A percentile compares a stretch with the other conserved stretches of the same genome.
Conservation (phyloP, 768 basidiomycete species). For the Pilatotrama ljubarskyi region DNA sequence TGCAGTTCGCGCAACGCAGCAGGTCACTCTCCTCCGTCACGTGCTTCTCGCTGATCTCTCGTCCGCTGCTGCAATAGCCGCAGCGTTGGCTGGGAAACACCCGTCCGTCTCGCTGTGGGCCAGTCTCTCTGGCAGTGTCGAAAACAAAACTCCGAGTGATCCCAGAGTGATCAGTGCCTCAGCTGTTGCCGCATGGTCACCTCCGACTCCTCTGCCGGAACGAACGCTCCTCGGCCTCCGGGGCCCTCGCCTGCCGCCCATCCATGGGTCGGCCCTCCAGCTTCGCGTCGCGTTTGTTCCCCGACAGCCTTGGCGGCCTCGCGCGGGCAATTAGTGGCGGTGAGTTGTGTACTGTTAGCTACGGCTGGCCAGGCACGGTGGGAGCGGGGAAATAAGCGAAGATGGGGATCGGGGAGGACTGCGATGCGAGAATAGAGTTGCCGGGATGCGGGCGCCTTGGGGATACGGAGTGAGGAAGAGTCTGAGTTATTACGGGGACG, state of each 20-base stretch:
- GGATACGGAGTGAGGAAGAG: too few species aligned
- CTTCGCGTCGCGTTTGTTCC: not conserved
- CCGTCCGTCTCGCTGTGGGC: not conserved
- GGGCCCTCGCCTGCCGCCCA: too few species aligned
- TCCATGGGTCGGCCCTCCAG: too few species aligned
- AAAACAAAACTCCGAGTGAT: not conserved
- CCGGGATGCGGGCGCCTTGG: not conserved
- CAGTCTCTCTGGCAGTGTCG: not conserved
- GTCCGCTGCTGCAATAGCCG: not conserved
- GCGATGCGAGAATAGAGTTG: constrained; percentile 36
- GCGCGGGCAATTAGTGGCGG: not conserved
- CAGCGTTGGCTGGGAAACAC: constrained; percentile 8
- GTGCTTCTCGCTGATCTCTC: not conserved
- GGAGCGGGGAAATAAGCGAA: constrained; percentile 39
- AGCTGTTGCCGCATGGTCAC: not conserved
- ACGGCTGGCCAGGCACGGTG: not conserved
- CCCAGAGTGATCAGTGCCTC: not conserved
- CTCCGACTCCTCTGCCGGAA: not conserved
- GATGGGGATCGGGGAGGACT: constrained; percentile 32
- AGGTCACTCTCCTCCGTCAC: not conserved
- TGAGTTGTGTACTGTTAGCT: not conserved
- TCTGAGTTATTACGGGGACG: too few species aligned
- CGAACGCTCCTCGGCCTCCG: not conserved
- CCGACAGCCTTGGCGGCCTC: not conserved
- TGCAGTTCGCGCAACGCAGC: not conserved